These are phyloP conservation scores for Blastomyces gilchristii DNA, from an alignment of 2,329 filamentous ascomycete genomes.

Conservation along the genomic window DNA sequence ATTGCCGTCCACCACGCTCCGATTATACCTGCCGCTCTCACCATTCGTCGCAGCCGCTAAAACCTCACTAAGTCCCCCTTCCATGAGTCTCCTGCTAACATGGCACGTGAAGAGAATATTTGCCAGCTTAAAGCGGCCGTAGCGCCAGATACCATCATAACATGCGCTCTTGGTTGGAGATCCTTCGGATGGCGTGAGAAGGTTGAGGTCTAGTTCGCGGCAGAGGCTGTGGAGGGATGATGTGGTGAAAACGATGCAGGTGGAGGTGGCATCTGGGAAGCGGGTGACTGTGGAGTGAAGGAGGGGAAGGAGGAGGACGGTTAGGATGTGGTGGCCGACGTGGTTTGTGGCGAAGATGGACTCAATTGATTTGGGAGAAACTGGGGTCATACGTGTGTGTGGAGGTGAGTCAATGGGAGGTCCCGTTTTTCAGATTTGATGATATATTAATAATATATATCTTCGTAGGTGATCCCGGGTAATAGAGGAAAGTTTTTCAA, in stretches of 20 bases:
- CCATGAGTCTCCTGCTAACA: slow-evolving; percentile 19
- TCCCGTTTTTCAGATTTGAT: slow-evolving; percentile 7
- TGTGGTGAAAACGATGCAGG: slow-evolving; percentile 38
- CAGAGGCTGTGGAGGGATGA: slow-evolving; percentile 24
- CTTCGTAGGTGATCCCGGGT: background rate
- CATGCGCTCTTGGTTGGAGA: slow-evolving; percentile 17
- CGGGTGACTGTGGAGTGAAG: slow-evolving; percentile 16
- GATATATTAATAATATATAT: background rate
- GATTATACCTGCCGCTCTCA: too few species aligned
- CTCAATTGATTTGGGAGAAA: slow-evolving; percentile 36
- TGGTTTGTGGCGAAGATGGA: slow-evolving; percentile 42
- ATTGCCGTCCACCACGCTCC: background rate
- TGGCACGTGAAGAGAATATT: slow-evolving; percentile 27
- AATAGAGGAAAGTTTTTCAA: background rate
- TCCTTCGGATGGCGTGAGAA: slow-evolving; percentile 19
- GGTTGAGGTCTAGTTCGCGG: slow-evolving; percentile 21
- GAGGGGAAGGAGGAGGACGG: slow-evolving; percentile 38
- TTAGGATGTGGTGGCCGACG: slow-evolving; percentile 43
- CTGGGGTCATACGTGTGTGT: slow-evolving; percentile 5
- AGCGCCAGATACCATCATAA: slow-evolving; percentile 24
- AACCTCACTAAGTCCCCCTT: background rate
- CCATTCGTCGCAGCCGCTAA: background rate
- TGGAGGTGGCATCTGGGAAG: slow-evolving; percentile 24
- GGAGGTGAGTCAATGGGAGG: slow-evolving; percentile 18
- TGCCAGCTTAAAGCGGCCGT: slow-evolving; percentile 26